Evolutionary conservation across 768 basidiomycete genomes (phyloP), one percentile per base, ranked within the genome.

Genomic region (Boletus vermiculosoides): DNA sequence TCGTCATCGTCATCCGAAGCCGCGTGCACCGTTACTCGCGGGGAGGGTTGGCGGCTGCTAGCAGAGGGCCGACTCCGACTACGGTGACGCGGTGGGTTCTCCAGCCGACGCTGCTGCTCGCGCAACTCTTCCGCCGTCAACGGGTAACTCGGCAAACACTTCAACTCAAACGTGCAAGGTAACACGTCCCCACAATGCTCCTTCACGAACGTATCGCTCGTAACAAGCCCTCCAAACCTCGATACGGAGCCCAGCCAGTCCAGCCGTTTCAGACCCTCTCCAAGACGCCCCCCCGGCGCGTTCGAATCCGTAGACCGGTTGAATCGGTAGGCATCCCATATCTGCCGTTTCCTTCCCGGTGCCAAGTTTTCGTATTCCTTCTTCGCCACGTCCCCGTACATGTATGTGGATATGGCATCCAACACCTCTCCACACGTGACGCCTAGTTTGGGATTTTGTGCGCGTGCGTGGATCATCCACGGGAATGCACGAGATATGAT

Each of bases 361-460:
- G 75, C 33, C 6, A 84, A 68, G 3, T 62, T 57, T 5, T 82
- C 76, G 64, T 77, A 88, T 57, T 91, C 87, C 20, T 71, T 68
- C 63, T 78, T 78, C 16, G 74, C 72, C 2, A 84, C 74, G 45
- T 83, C 77, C 20, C 72, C 76, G 55, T 81, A 74, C 72, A 92
- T 66, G 61, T 78, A 77, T 1, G 70, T 63, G 44, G 78, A 77
- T 49, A 92, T 72, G 4, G 73, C 70, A 54, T 87, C 83, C 47
- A 89, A 69, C 45, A 88, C 74, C 56, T 88, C 86, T 7, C 82
- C 84, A 57, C 87, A 89, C 2, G 85, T 86, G 22, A 89, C 82
- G 20, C 86, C 87, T 31, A 77, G n/a, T 18, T 72, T 67, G 23
- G 66, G 65, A 42, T 80, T 73, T 0, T 68, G 65, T 3, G 86